Percentiles rank a stretch among this genome's conserved stretches.
Conservation (phyloP, 2,329 filamentous ascomycete genomes). For the Malbranchea cinnamomea region DNA sequence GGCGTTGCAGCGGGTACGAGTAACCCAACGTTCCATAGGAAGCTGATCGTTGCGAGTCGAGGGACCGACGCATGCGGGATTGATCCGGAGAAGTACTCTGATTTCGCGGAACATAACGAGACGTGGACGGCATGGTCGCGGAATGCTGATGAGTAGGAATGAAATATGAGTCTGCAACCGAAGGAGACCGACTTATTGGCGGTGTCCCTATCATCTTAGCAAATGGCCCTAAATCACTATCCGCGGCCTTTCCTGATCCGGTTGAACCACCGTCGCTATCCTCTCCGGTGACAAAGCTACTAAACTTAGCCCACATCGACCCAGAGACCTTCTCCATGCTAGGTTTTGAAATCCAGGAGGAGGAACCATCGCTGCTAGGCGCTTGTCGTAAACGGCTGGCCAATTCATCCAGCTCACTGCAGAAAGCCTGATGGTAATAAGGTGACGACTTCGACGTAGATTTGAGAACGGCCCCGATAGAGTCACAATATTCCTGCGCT, state of each 20-base stretch:
- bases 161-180: constrained; percentile 50
- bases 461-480: constrained; percentile 59
- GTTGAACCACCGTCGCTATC: constrained; percentile 54
- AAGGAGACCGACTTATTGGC: constrained; percentile 59
- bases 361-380: constrained; percentile 64
- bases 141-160: constrained; percentile 21
- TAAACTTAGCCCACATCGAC: constrained; percentile 82
- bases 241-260: constrained; percentile 40
- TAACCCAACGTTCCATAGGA: constrained; percentile 18
- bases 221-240: constrained; percentile 60
- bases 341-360: constrained; percentile 85
- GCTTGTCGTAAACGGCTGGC: constrained; percentile 70
- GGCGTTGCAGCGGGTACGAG: constrained; percentile 20
- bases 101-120: constrained; percentile 29
- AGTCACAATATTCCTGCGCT: constrained; percentile 82
- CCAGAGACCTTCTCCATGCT: constrained; percentile 93
- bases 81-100: constrained; percentile 39
- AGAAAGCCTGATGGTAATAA: constrained; percentile 67
- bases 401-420: constrained; percentile 68
- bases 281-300: constrained; percentile 88
- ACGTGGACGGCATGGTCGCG: constrained; percentile 19
- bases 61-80: constrained; percentile 33
- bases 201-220: constrained; percentile 63
- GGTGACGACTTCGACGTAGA: constrained; percentile 70
- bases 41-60: constrained; percentile 31